Conservation (phyloP, 1,284 basidiomycete species). For the Phenoliferia sp. region DNA sequence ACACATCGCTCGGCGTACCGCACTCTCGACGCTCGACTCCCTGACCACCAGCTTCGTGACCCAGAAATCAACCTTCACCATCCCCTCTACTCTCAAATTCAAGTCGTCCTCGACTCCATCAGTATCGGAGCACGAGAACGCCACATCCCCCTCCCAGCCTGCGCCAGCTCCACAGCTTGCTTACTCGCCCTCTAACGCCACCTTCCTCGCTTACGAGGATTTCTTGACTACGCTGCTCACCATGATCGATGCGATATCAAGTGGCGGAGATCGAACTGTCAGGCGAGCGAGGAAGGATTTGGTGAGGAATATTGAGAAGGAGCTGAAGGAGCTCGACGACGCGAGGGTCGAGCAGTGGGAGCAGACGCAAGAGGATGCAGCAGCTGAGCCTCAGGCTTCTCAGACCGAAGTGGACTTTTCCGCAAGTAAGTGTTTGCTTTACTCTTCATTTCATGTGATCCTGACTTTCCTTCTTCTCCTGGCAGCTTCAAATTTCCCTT, state of each 20-base stretch:
- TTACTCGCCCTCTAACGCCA: conserved; percentile 54
- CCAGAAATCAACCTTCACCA: not conserved
- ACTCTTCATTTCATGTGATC: too few species aligned
- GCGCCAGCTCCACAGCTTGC: conserved; percentile 38
- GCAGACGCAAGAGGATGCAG: too few species aligned
- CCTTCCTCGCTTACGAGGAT: conserved; percentile 57
- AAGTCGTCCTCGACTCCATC: not conserved
- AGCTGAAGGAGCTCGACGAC: conserved; percentile 53
- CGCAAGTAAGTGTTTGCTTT: too few species aligned
- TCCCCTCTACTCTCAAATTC: conserved; percentile 1
- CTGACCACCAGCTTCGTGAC: not conserved
- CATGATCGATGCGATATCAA: conserved; percentile 60
- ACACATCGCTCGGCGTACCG: conserved; percentile 1
- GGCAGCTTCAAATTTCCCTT: too few species aligned
- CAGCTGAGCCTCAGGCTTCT: too few species aligned
- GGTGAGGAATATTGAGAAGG: conserved; percentile 57
- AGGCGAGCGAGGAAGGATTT: conserved; percentile 55
- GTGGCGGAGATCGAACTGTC: conserved; percentile 55
- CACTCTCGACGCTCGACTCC: conserved; percentile 1
- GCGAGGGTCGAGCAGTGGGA: conserved; percentile 43
- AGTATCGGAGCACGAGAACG: not conserved
- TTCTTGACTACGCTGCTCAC: conserved; percentile 57
- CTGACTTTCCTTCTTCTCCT: too few species aligned
- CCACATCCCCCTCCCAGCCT: not conserved
- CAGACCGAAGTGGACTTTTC: too few species aligned